Evolutionary conservation across 345 rosid species (phyloP).

Genomic region (Microcos paniculata): DNA sequence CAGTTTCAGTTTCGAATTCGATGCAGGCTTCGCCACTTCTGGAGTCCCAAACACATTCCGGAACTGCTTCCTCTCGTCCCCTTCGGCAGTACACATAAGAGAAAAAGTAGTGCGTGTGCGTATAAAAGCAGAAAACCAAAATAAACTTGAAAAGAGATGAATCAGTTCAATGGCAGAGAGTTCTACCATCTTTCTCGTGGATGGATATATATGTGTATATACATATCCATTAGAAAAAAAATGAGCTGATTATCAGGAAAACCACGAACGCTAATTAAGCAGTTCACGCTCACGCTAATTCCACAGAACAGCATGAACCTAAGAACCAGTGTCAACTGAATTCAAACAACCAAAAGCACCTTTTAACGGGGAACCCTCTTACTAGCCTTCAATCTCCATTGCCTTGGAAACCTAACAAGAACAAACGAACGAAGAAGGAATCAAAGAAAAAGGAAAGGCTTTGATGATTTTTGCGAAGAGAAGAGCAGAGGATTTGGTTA

Average conservation of each 20-base stretch:
- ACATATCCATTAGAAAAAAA: no score
- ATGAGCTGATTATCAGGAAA: not conserved
- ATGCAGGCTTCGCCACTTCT: not conserved
- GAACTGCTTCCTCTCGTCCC: not conserved
- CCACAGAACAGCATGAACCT: not conserved
- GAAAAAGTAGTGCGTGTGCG: not conserved
- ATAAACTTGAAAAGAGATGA: no score
- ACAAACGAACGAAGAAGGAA: no score
- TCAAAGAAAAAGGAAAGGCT: no score
- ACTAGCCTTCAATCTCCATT: no score
- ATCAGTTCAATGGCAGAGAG: not conserved
- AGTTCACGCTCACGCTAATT: not conserved
- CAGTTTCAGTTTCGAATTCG: no score
- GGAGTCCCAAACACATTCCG: conserved; percentile 1
- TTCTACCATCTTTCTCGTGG: not conserved
- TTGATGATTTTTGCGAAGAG: no score
- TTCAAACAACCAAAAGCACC: not conserved
- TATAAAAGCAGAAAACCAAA: not conserved
- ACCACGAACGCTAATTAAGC: not conserved
- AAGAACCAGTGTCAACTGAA: not conserved
- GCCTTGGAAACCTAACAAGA: no score
- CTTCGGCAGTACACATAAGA: not conserved
- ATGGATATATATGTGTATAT: not conserved
- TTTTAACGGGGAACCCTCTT: no score
- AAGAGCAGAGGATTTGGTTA: no score